Base-by-base conservation (phyloP, 805 yeast genomes). In the Lipomyces lipofer region DNA sequence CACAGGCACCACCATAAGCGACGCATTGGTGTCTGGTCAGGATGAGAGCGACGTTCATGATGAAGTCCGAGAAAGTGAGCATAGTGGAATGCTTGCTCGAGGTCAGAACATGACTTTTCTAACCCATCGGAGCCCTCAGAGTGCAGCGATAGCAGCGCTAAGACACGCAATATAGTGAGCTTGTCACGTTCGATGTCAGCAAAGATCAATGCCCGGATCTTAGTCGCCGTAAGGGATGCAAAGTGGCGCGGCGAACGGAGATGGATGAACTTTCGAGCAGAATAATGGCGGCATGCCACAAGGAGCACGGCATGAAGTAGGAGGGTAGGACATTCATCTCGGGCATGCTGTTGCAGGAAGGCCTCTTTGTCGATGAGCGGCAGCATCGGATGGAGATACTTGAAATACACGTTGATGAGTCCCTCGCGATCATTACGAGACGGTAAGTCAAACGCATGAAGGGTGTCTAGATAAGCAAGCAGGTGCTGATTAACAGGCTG, bases 221-320 rank as follows among this genome's bases (percentile, higher is more conserved):
- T 73, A 51, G 71, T 57, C 43, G 70, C 63, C 9, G 69, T 61
- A 15, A 62, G 47, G 4, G 70, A 58, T 28, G 73, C 69, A 56
- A 70, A 70, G 47, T 65, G 65, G 22, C 69, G 63, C 27, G 71
- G 64, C 8, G 66, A 43, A 43, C 69, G 71, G 17, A 58, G 55
- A 9, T 64, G 66, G 4, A 73, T 54, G 32, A 63, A 64, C 30
- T 56, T 58, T 12, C 57, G 59, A 6, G 76, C 74, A 12, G 66
- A 62, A 1, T 71, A 71, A 51, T 77, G 77, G 17, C 77, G 64
- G 8, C 77, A 71, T 0, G 78, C 74, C 10, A 68, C 69, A 19
- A 77, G 62, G n/a, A 76, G 66, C 33, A 77, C 72, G 1, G 79
- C 76, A 51, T 76, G 77, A 17, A 72, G 54, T 28, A 76, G 66